phyloP scores from a whole-genome alignment of 2,329 filamentous ascomycete species.

The Macrophomina tecta region DNA sequence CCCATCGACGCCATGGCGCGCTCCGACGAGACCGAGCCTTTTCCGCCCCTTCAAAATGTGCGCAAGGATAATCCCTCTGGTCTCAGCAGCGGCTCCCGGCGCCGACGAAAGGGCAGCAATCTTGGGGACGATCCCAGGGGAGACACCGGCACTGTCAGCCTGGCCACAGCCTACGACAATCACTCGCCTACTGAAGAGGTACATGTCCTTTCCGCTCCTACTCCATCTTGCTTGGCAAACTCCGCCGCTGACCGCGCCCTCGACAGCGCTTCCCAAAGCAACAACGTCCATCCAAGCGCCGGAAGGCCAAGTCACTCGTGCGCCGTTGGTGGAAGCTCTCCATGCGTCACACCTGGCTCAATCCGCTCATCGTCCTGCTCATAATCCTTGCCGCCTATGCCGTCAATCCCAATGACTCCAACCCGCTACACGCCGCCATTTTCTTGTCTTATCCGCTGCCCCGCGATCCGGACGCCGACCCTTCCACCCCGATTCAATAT shows the following conservation, averaged over 20 bases:
- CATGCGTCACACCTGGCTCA: conserved; percentile 65
- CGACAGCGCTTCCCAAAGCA: conserved; percentile 37
- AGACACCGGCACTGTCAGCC: conserved; percentile 22
- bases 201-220: neutral
- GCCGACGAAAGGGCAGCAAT: conserved; percentile 26
- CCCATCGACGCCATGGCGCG: conserved; percentile 20
- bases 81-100: conserved; percentile 16
- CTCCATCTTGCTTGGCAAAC: neutral
- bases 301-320: conserved; percentile 52
- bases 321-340: conserved; percentile 54
- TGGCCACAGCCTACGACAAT: conserved; percentile 25
- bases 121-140: conserved; percentile 28
- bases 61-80: conserved; percentile 12
- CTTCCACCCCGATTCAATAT: conserved; percentile 66
- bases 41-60: conserved; percentile 11
- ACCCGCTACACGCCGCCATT: conserved; percentile 80
- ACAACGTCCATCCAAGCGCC: conserved; percentile 52
- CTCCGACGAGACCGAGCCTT: conserved; percentile 26
- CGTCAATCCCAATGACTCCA: conserved; percentile 76
- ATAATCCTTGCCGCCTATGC: conserved; percentile 72
- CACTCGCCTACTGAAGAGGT: conserved; percentile 19
- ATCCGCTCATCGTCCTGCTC: conserved; percentile 71
- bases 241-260: conserved; percentile 26
- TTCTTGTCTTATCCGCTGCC: conserved; percentile 88
- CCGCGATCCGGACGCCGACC: conserved; percentile 52